Evolutionary conservation across 1,284 basidiomycete species (phyloP).

Genomic region (Sporisorium graminicola): DNA sequence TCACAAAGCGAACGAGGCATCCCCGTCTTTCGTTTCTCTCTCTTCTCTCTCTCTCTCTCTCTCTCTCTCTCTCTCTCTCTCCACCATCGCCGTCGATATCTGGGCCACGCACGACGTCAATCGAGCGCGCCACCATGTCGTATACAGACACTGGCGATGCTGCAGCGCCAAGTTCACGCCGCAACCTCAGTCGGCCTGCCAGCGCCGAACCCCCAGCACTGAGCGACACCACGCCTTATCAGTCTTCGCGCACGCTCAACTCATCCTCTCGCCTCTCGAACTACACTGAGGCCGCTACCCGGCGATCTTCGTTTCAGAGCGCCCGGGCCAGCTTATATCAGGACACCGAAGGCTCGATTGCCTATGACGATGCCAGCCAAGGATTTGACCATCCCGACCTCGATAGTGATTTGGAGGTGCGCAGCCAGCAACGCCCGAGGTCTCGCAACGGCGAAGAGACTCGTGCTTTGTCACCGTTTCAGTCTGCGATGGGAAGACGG

Average conservation of each 20-base stretch:
- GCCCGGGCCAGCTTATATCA: slow-evolving; percentile 38
- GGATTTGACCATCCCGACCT: slow-evolving; percentile 15
- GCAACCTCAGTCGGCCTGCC: slow-evolving; percentile 1
- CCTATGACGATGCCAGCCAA: slow-evolving; percentile 24
- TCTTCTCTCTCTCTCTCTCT: too few species aligned
- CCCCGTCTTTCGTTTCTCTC: too few species aligned
- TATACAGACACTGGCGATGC: slow-evolving; percentile 8
- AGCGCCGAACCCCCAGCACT: slow-evolving; percentile 14
- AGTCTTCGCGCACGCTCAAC: slow-evolving; percentile 31
- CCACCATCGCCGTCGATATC: background rate
- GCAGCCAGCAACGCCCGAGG: slow-evolving; percentile 8
- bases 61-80: too few species aligned
- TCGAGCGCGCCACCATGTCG: slow-evolving; percentile 12
- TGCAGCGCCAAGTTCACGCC: background rate
- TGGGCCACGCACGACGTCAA: background rate
- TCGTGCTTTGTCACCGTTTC: slow-evolving; percentile 22
- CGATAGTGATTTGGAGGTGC: slow-evolving; percentile 28
- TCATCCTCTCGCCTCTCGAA: slow-evolving; percentile 32
- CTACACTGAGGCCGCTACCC: slow-evolving; percentile 31
- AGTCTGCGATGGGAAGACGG: slow-evolving; percentile 7
- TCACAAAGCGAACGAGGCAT: background rate
- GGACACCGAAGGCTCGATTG: slow-evolving; percentile 29
- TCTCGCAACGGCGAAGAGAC: slow-evolving; percentile 18
- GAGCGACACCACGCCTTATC: background rate
- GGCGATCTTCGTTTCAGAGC: slow-evolving; percentile 41